These are phyloP conservation scores for Rhizopogon vesiculosus DNA, from an alignment of 768 basidiomycete genomes.

Conservation along the genomic window DNA sequence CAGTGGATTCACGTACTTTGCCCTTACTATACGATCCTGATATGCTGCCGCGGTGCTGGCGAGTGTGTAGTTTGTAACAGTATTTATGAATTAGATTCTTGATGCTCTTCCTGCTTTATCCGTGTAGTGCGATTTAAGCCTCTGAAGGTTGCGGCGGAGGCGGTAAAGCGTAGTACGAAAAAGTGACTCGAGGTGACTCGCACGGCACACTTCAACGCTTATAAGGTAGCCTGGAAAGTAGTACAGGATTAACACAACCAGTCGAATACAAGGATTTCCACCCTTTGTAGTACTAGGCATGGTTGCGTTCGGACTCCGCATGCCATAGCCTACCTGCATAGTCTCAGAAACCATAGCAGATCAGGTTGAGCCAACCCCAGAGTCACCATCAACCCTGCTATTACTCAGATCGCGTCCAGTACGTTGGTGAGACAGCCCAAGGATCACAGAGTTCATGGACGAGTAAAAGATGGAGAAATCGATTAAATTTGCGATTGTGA, in stretches of 20 bases:
- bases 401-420: background rate
- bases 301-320: background rate
- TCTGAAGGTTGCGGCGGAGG: background rate
- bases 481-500: too few relatives aligned
- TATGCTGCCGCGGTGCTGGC: constrained; percentile 9
- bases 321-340: background rate
- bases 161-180: background rate
- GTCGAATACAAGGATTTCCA: background rate
- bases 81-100: background rate
- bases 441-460: too few relatives aligned
- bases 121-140: background rate
- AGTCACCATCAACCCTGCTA: background rate
- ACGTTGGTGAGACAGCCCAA: background rate
- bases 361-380: background rate
- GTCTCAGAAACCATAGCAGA: background rate
- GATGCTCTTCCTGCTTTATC: background rate
- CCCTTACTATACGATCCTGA: background rate
- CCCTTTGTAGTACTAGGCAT: background rate
- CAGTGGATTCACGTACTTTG: background rate
- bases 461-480: too few relatives aligned
- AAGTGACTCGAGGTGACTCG: background rate
- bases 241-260: too few relatives aligned
- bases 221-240: background rate
- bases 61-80: constrained; percentile 7
- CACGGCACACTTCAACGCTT: background rate